A percentile compares a stretch with the other conserved stretches of the same genome.
phyloP scores from a whole-genome alignment of 805 yeast genomes.

The Candida anglica region DNA sequence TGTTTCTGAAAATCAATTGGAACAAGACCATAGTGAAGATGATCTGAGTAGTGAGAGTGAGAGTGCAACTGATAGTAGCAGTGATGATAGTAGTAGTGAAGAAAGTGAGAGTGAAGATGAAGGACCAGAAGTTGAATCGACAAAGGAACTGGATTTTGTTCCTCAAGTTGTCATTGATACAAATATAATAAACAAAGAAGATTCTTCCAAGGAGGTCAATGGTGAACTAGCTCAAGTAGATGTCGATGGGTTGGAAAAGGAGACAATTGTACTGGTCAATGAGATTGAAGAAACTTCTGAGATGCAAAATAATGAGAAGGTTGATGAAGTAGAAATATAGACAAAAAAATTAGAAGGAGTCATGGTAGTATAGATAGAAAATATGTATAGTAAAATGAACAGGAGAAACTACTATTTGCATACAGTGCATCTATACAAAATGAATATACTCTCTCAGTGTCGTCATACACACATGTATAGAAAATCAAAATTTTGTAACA shows the following conservation, averaged over 20 bases:
- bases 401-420: too few species aligned
- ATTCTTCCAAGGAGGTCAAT: neutral
- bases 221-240: too few species aligned
- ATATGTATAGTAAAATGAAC: too few species aligned
- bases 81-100: slow-evolving; percentile 10
- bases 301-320: too few species aligned
- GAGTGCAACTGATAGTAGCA: slow-evolving; percentile 12
- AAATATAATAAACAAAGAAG: neutral
- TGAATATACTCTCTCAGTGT: too few species aligned
- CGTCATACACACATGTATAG: neutral
- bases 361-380: too few species aligned
- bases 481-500: neutral
- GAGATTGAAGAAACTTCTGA: too few species aligned
- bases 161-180: neutral
- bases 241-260: too few species aligned
- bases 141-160: neutral
- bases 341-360: too few species aligned
- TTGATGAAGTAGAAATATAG: too few species aligned
- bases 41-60: slow-evolving; percentile 10
- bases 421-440: too few species aligned
- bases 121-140: slow-evolving; percentile 28
- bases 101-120: slow-evolving; percentile 13
- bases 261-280: too few species aligned
- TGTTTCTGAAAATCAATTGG: slow-evolving; percentile 14
- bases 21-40: slow-evolving; percentile 3